Base-by-base conservation (phyloP, 345 rosid genomes). In the Gossypioides kirkii region DNA sequence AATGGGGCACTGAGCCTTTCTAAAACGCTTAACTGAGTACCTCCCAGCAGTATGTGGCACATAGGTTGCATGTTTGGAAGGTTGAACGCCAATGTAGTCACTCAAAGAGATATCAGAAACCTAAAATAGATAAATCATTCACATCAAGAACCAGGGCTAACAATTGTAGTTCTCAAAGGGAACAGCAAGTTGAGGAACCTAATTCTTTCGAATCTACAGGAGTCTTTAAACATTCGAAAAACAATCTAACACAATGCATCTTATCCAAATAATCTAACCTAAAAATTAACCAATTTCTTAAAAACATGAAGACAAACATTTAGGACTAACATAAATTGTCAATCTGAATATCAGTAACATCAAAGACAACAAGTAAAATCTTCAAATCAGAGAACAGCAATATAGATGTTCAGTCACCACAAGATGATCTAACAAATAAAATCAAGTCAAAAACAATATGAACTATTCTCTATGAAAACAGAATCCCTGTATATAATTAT, bases 1-100 rank as follows among this genome's bases (percentile, higher is more conserved):
- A 36, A 94, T 89, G 3, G 97, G 98, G 84, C 98, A 94, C 38
- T 94, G 98, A 8, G 98, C 97, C 83, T 94, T 94, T 69, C 98
- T 86, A 87, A 94, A 94, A 10, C 97, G 88, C 82, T 94, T 92
- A 14, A 86, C 93, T 1, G 52, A 64, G 69, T 64, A 94, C 82
- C 97, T 82, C 46, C 97, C 98, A 68, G 98, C 95, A 20, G 98
- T 94, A 87, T 94, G 98, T 3, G 98, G 98, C 0, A 94, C 91
- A 86, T 74, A 94, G n/a, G 97, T 92, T 0, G 97, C 97, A 9
- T 94, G 97, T 74, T 90, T 94, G 0, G 91, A 87, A 0, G 91
- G 69, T 76, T 79, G 84, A 32, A 89, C 91, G 5, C 93, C 97
- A 55, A 94, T 81, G 85, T 92, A 94, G 58, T 94, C 98, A 2